Evolutionary conservation across 495 filamentous ascomycete genomes (phyloP), one percentile per base, ranked within the genome.

Genomic region (Hyaloscypha bicolor): DNA sequence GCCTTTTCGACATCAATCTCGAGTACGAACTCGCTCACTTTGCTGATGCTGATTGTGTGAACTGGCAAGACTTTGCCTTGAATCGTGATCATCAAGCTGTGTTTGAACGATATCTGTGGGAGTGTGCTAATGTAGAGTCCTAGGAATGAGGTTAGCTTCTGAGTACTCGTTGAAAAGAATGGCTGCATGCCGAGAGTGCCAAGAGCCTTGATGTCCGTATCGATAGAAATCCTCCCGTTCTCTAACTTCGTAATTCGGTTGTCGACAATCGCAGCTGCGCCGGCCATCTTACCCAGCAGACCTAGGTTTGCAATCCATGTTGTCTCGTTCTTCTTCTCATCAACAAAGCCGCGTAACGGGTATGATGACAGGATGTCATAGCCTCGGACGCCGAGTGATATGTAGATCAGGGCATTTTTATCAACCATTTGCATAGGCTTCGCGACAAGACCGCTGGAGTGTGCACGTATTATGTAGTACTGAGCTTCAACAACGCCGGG

Each of bases 281-380:
- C 95, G 3, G 93, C 93, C 89, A 98, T 96, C 75, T 97, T 96
- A 19, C 85, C 91, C 29, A 97, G 69, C 4, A 99, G 79, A 11
- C 95, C 95, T 3, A 99, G 76, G n/a, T 90, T 86, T 1, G 90
- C 90, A 14, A 92, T 69, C 64, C 71, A 72, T 4, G 80, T 78
- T 32, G 67, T 73, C 48, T 75, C 75, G 52, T 48, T 65, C 9
- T 72, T 73, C 14, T 74, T 74, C 37, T 79, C 73, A 6, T 86
- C 74, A 2, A 79, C 77, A 69, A 93, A 88, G 0, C 77, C 73
- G 2, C 77, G 76, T 22, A 91, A 72, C 5, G 92, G 90, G 65
- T 89, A 90, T 0, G 91, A 88, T 2, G 87, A 89, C 6, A 97
- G 82, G 63, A 99, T 92, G 57, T 97, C 94, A 83, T 91, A 96